Base-by-base conservation (phyloP, 2,329 filamentous ascomycete species). In the Aureobasidium sp. region DNA sequence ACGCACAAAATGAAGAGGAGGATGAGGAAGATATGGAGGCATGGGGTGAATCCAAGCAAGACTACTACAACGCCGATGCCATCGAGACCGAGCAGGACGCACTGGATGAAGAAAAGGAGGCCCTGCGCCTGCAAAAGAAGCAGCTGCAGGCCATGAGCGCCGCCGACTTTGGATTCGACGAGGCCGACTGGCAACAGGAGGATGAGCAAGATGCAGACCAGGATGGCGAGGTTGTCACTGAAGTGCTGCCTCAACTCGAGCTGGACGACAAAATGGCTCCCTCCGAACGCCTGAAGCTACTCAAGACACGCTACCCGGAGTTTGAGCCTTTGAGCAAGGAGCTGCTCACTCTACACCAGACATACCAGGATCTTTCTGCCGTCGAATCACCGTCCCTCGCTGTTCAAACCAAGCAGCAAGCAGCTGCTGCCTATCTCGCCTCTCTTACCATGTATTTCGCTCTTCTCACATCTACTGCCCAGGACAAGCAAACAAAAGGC, bases 401-500 rank as follows among this genome's bases (percentile, higher is more conserved):
- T 1, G 63, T 67, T 3, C 53, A 65, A 29, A 80, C 90, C 63
- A 94, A 93, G 72, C 87, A 89, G 71, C 86, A 90, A 73, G 86
- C 92, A 11, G 79, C 96, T 42, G 87, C 90, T 5, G 90, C 91
- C 63, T 97, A 99, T 71, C 79, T 97, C 29, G 91, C 89, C 47
- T 83, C 90, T 1, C 80, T 99, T 67, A 87, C 89, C 53, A 92
- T 96, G 85, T 99, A 99, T 74, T 96, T 99, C 73, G 90, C 92
- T 41, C 83, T 97, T 39, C 78, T 99, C n/a, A 90, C 91, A 11
- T 96, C 91, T 0, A 87, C 90, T 0, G 82, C 86, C 2, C 81
- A 86, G 54, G 77, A 78, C 0, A 75, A 79, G 39, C 80, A 79
- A 8, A 74, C 77, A 0, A 65, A 69, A 7, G 74, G 76, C 13